phyloP scores from a whole-genome alignment of 768 basidiomycete genomes.

The Phlebiopsis flavidoalba region DNA sequence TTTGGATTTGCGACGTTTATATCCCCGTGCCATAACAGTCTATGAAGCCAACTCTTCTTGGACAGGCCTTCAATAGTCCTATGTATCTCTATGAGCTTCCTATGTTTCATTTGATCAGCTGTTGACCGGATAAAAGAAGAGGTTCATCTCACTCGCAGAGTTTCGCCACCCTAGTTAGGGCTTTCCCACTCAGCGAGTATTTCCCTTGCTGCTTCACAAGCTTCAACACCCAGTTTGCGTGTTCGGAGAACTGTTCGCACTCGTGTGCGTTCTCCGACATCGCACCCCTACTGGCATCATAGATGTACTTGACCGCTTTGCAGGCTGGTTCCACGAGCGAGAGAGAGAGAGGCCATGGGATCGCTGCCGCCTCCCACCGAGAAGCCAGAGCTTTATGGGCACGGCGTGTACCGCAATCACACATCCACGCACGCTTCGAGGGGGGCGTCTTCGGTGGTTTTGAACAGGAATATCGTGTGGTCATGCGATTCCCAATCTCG shows the following conservation, averaged over 20 bases:
- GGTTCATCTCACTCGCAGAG: not conserved
- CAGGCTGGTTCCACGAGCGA: not conserved
- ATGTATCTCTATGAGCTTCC: not conserved
- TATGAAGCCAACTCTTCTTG: not conserved
- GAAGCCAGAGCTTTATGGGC: not conserved
- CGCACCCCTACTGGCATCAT: not conserved
- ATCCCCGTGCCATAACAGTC: not conserved
- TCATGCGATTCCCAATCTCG: not conserved
- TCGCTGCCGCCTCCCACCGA: not conserved
- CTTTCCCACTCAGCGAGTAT: not conserved
- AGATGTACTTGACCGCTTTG: not conserved
- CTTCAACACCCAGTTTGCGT: not conserved
- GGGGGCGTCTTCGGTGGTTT: not conserved
- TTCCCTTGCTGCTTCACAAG: not conserved
- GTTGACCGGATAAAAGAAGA: too few relatives aligned
- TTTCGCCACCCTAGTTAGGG: not conserved
- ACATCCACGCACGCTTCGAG: too few relatives aligned
- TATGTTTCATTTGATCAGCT: not conserved
- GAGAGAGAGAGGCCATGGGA: not conserved
- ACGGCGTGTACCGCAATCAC: not conserved
- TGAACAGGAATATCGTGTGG: not conserved
- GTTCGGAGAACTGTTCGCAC: constrained; percentile 1
- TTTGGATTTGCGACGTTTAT: not conserved
- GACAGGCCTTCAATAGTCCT: not conserved
- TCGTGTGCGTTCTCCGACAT: constrained; percentile 7